Evolutionary conservation across 768 basidiomycete species (phyloP), one percentile per base, ranked within the genome.

Genomic region (Solioccasus polychromus): DNA sequence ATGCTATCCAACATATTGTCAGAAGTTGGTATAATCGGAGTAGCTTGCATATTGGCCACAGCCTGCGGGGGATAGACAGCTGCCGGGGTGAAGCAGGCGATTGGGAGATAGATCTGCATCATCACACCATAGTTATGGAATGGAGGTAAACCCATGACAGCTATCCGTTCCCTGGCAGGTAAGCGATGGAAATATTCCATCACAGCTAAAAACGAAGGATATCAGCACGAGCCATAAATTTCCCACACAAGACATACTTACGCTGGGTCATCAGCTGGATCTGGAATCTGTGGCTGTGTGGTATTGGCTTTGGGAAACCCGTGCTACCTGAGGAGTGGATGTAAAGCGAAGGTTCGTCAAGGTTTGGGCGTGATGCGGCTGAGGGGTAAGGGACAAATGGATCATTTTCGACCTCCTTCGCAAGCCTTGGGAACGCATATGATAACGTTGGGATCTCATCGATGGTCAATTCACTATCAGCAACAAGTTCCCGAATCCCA

Each of bases 221-320:
- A 12, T 31, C 14, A 31, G 30, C 11, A 5, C 5, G 4, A 4
- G 30, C 14, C 30, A 31, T 6, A 5, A 12, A 5, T 9, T 9
- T 12, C 5, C 5, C 14, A 31, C 11, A 12, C 11, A 45, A 11
- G 3, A 17, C 15, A 20, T 18, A 43, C 67, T 46, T 52, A 75
- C 73, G 50, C 17, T 66, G 57, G 3, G 48, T 36, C 18, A 62
- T 53, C 67, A 72, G 70, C 29, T 72, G 60, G 2, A 62, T 41
- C 17, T 72, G 42, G 3, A 54, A 52, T 20, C 52, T 55, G 41
- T 70, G 61, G 1, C 61, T 67, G 20, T 68, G 59, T 1, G 63
- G 46, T 23, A 78, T 69, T 3, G 71, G 52, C 48, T 74, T 76
- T 0, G 77, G 75, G 32, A 72, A 59, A 4, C 76, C 76, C 1